phyloP scores from a whole-genome alignment of 306 rosid species.

The Castanospermum australe region DNA sequence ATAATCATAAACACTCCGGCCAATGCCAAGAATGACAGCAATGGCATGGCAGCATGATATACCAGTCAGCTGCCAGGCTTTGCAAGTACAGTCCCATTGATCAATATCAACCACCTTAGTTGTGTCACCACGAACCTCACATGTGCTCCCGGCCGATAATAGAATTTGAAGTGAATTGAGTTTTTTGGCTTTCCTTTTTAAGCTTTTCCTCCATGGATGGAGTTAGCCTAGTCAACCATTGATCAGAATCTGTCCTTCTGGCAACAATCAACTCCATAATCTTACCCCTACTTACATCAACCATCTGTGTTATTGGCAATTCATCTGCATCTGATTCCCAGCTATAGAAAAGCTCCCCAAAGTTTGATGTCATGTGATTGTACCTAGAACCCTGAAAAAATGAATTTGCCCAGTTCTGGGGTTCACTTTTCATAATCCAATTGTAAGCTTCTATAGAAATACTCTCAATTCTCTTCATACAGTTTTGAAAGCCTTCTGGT shows the following conservation, averaged over 20 bases:
- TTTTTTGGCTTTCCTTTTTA: conserved; percentile 60
- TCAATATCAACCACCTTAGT: conserved; percentile 77
- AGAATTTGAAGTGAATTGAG: conserved; percentile 60
- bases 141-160: conserved; percentile 57
- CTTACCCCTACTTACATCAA: conserved; percentile 78
- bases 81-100: conserved; percentile 89
- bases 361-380: conserved; percentile 85
- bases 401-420: conserved; percentile 86
- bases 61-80: conserved; percentile 82
- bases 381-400: conserved; percentile 87
- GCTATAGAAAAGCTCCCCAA: conserved; percentile 87
- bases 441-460: conserved; percentile 78
- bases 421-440: conserved; percentile 88
- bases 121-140: conserved; percentile 82
- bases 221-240: conserved; percentile 77
- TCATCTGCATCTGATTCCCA: conserved; percentile 92
- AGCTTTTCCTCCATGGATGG: conserved; percentile 94
- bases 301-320: conserved; percentile 96
- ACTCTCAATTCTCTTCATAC: conserved; percentile 70
- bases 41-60: conserved; percentile 88
- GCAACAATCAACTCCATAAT: conserved; percentile 73
- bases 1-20: conserved; percentile 72
- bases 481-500: conserved; percentile 70
- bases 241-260: conserved; percentile 62
- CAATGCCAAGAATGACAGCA: conserved; percentile 65